Conservation (phyloP, 176 grass and related monocot genomes). For the Avena insularis region DNA sequence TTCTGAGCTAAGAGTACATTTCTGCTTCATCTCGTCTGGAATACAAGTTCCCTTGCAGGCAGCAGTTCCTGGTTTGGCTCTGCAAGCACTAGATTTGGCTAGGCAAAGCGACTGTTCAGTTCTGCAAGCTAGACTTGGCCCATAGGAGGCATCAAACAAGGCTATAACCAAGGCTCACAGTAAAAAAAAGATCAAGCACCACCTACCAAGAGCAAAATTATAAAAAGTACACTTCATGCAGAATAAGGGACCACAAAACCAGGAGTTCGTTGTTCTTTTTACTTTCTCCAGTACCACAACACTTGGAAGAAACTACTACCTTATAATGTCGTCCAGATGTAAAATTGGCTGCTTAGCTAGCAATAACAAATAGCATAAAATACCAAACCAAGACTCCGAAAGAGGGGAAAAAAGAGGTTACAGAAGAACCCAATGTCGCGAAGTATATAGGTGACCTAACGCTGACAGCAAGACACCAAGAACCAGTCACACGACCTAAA, state of each 20-base stretch:
- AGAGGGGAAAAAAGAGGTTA: constrained; percentile 10
- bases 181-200: neutral
- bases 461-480: neutral
- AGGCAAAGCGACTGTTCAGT: too few species aligned
- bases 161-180: too few species aligned
- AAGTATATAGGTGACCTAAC: constrained; percentile 37
- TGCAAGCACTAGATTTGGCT: too few species aligned
- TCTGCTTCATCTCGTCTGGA: too few species aligned
- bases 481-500: constrained; percentile 38
- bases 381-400: neutral
- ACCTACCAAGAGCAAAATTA: neutral
- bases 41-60: too few species aligned
- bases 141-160: too few species aligned
- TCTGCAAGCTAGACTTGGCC: too few species aligned
- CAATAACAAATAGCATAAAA: constrained; percentile 37
- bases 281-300: constrained; percentile 28
- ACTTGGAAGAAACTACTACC: constrained; percentile 4
- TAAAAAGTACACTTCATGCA: neutral
- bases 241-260: neutral
- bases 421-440: constrained; percentile 40
- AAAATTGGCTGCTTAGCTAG: constrained; percentile 37
- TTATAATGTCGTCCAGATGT: constrained; percentile 38
- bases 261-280: constrained; percentile 52
- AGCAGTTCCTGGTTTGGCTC: too few species aligned
- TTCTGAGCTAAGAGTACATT: too few species aligned